These are phyloP conservation scores for Macrolepiota dolichaula DNA, from an alignment of 768 basidiomycete species.

Conservation along the genomic window DNA sequence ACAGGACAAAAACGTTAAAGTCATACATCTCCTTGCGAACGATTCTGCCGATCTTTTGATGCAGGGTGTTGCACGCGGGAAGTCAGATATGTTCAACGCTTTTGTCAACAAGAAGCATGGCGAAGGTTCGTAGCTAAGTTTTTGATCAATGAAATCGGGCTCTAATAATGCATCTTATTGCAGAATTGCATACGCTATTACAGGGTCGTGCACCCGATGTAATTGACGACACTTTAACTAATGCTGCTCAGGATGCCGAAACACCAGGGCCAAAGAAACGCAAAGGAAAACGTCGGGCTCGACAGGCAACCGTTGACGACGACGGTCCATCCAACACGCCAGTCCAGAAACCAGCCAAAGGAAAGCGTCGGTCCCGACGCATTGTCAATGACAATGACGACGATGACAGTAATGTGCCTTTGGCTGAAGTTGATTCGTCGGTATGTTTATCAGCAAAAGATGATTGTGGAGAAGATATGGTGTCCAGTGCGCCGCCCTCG, in stretches of 20 bases:
- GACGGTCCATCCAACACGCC: neutral
- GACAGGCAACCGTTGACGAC: neutral
- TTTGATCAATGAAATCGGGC: no score
- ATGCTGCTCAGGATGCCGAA: neutral
- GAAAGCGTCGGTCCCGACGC: neutral
- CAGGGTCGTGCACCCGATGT: neutral
- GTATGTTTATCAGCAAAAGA: neutral
- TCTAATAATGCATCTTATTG: no score
- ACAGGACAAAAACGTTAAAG: slow-evolving; percentile 18
- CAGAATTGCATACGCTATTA: neutral
- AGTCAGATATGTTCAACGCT: neutral
- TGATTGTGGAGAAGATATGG: neutral
- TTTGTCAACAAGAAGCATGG: neutral
- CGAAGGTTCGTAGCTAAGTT: neutral
- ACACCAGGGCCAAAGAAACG: neutral
- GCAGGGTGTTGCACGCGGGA: neutral
- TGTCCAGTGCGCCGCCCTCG: neutral
- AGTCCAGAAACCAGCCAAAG: neutral
- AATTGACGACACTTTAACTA: neutral
- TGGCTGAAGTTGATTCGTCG: no score
- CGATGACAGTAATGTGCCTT: no score
- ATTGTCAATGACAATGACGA: neutral
- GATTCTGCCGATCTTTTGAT: slow-evolving; percentile 16
- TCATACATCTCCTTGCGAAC: slow-evolving; percentile 20
- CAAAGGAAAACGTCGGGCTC: neutral